Percentiles rank a stretch among this genome's conserved stretches.
These are phyloP conservation scores for Turnera subulata DNA, from an alignment of 345 rosid species.

Conservation along the genomic window DNA sequence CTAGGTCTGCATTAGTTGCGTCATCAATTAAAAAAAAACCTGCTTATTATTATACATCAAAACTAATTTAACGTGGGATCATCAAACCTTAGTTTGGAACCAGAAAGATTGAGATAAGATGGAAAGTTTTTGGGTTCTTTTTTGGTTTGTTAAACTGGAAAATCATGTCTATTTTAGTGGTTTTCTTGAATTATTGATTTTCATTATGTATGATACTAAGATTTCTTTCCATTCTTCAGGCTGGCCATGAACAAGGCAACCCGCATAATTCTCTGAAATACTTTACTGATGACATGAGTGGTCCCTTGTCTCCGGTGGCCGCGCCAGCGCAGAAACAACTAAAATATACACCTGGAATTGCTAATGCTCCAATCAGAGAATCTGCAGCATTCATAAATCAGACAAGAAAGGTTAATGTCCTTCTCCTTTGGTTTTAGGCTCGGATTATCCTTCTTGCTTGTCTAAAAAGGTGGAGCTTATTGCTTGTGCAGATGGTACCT, in stretches of 20 bases:
- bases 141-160: not conserved
- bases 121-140: not conserved
- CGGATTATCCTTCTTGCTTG: constrained; percentile 9
- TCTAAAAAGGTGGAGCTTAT: constrained; percentile 9
- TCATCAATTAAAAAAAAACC: too few species aligned
- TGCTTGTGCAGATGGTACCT: constrained; percentile 75
- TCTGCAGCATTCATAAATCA: constrained; percentile 61
- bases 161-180: too few species aligned
- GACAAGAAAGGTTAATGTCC: constrained; percentile 55
- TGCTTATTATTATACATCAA: too few species aligned
- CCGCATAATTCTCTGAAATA: constrained; percentile 62
- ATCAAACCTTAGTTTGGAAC: not conserved
- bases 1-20: not conserved
- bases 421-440: constrained; percentile 4
- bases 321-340: constrained; percentile 92
- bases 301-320: constrained; percentile 63
- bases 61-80: not conserved
- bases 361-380: constrained; percentile 56
- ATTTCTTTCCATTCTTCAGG: constrained; percentile 15
- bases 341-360: constrained; percentile 83
- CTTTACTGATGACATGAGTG: constrained; percentile 49
- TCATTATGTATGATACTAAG: too few species aligned
- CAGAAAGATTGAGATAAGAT: not conserved
- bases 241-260: constrained; percentile 44
- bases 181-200: not conserved